Evolutionary conservation across 306 rosid genomes (phyloP).

Genomic region (Casuarina cunninghamiana): DNA sequence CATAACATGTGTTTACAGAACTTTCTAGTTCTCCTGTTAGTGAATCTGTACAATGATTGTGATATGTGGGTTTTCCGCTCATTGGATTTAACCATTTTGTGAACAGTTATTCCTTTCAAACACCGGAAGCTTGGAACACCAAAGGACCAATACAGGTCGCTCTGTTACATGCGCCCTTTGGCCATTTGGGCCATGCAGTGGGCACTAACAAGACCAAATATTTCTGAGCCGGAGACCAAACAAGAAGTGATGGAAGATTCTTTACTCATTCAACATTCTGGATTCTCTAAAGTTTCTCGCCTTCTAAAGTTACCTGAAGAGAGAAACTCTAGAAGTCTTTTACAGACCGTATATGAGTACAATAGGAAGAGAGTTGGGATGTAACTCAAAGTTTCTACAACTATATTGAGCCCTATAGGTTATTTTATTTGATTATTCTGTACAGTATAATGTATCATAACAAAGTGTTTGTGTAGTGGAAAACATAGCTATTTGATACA

Average conservation of each 20-base stretch:
- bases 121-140: constrained; percentile 89
- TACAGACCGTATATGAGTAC: constrained; percentile 63
- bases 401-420: neutral
- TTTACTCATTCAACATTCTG: constrained; percentile 48
- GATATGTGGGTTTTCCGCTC: neutral
- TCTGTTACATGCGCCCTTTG: constrained; percentile 90
- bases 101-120: constrained; percentile 82
- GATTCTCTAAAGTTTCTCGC: constrained; percentile 69
- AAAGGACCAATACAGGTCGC: constrained; percentile 60
- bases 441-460: neutral
- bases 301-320: constrained; percentile 66
- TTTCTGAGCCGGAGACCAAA: constrained; percentile 30
- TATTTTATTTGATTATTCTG: neutral
- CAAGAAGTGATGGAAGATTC: constrained; percentile 43
- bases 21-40: neutral
- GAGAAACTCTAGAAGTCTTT: constrained; percentile 46
- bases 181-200: constrained; percentile 99
- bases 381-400: constrained; percentile 1
- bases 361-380: constrained; percentile 63
- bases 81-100: constrained; percentile 23
- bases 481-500: neutral
- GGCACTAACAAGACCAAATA: constrained; percentile 63
- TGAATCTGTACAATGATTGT: too few relatives aligned
- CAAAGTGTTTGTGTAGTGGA: constrained; percentile 1
- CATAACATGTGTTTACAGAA: neutral